Base-by-base conservation (phyloP, 768 basidiomycete species). In the Boletus eberwhitei region DNA sequence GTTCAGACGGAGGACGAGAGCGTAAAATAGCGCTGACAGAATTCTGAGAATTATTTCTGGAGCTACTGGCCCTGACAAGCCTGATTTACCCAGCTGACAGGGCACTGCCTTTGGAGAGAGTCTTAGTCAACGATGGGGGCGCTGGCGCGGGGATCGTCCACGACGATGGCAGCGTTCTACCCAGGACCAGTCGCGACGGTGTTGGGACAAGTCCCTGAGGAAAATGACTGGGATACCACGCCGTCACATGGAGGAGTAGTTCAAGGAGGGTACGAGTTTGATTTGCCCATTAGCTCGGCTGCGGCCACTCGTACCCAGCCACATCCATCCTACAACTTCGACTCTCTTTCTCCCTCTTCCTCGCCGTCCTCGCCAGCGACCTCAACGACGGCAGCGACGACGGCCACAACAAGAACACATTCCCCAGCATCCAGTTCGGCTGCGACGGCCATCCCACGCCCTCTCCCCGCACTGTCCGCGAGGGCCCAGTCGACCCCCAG, bases 201-300 rank as follows among this genome's bases (percentile, higher is more conserved):
- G 61, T 70, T 83, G 48, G 79, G 79, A 50, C 73, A 73, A 57
- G 79, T 81, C 14, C 79, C 78, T 37, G 80, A 82, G 59, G 79
- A 82, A 64, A 73, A 69, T 51, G 68, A 72, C 29, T 77, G 75
- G 58, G 58, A 71, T 44, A 49, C 61, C 42, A 77, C 47, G 76
- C 41, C 79, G 81, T 77, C 80, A 45, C 80, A 84, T 69, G 83
- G 80, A 53, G 79, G 78, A 49, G 74, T 74, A 54, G 75, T 81
- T 59, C 47, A 48, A 44, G 72, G 68, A 57, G 84, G 81, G 61
- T 79, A 84, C 78, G 85, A 86, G 77, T 86, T 80, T 74, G 85
- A 86, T 71, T 71, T 84, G 66, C 74, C 80, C 64, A 77, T 82
- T 59, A 67, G 48, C 58, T 59, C 67, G 59, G 63, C 51, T 59